phyloP scores from a whole-genome alignment of 768 basidiomycete species.

The Suillus decipiens region DNA sequence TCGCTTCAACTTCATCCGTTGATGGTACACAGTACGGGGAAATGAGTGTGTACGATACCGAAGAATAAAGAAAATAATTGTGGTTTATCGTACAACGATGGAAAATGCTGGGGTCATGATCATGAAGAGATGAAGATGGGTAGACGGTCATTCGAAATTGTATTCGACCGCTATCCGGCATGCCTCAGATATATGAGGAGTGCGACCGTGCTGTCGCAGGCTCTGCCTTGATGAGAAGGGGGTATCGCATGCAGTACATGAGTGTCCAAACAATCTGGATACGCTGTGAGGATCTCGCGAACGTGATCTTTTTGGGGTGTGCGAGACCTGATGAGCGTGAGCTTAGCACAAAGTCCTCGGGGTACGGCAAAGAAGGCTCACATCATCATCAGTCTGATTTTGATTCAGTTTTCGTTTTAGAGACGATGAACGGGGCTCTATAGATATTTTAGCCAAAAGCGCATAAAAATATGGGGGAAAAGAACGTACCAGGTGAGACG shows the following conservation, averaged over 20 bases:
- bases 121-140: conserved; percentile 14
- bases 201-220: conserved; percentile 61
- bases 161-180: conserved; percentile 76
- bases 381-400: conserved; percentile 44
- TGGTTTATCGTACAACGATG: conserved; percentile 33
- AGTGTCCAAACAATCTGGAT: conserved; percentile 48
- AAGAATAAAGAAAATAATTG: conserved; percentile 26
- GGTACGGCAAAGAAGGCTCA: conserved; percentile 27
- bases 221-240: conserved; percentile 60
- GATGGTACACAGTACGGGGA: conserved; percentile 21
- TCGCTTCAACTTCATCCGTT: conserved; percentile 19
- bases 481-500: conserved; percentile 42
- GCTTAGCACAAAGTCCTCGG: conserved; percentile 10
- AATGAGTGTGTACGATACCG: conserved; percentile 28
- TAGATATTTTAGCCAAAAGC: conserved; percentile 10
- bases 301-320: conserved; percentile 59
- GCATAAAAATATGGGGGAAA: conserved; percentile 2
- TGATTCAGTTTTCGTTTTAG: conserved; percentile 50
- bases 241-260: conserved; percentile 77
- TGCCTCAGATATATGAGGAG: conserved; percentile 60
- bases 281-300: conserved; percentile 40
- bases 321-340: conserved; percentile 44
- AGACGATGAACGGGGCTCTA: conserved; percentile 34
- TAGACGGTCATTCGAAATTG: conserved; percentile 53
- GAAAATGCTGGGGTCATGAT: conserved; percentile 22